A percentile compares a stretch with the other conserved stretches of the same genome.
phyloP scores from a whole-genome alignment of 768 basidiomycete species.

The Russula sp. region DNA sequence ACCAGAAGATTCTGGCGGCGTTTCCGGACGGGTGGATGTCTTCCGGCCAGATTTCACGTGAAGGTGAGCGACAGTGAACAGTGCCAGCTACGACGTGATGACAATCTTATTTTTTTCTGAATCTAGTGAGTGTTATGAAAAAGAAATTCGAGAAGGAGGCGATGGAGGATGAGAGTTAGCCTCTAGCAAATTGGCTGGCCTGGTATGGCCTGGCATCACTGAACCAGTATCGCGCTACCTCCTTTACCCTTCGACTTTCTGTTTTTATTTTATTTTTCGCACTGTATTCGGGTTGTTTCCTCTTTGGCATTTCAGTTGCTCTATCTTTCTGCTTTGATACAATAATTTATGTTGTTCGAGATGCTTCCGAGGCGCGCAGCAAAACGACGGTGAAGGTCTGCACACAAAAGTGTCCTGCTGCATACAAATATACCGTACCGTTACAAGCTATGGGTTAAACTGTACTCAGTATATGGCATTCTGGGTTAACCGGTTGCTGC shows the following conservation, averaged over 20 bases:
- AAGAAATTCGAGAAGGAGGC: conserved; percentile 74
- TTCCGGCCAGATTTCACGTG: conserved; percentile 81
- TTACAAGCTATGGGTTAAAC: no score
- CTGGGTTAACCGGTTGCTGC: no score
- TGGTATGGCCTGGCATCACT: neutral
- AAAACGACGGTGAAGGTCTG: neutral
- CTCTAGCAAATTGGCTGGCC: neutral
- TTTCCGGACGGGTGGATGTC: conserved; percentile 86
- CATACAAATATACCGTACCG: no score
- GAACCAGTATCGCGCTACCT: neutral
- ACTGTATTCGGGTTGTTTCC: neutral
- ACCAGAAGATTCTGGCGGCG: conserved; percentile 81
- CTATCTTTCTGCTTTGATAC: conserved; percentile 5
- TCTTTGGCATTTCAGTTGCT: neutral
- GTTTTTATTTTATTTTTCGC: neutral
- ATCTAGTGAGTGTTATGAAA: conserved; percentile 78
- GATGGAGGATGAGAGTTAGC: conserved; percentile 51
- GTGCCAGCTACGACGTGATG: neutral
- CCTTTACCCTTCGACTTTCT: neutral
- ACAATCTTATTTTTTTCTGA: neutral
- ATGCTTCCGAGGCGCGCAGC: no score
- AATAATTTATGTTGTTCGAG: conserved; percentile 18
- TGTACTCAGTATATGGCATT: no score
- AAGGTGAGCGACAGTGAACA: conserved; percentile 52
- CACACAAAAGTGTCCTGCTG: no score